Evolutionary conservation across 306 rosid genomes (phyloP).

Genomic region (Gastrolobium villosum): DNA sequence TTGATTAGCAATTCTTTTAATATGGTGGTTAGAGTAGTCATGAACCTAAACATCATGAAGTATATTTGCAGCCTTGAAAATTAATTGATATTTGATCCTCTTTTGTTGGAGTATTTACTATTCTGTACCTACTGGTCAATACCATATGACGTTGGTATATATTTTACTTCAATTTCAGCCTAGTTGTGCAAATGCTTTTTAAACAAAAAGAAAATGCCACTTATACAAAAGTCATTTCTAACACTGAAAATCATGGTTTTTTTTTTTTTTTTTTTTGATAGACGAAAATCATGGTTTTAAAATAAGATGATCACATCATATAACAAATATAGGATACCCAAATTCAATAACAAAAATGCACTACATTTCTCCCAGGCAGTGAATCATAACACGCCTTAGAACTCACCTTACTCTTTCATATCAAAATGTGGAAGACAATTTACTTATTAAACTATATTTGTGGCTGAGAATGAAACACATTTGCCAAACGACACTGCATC

Average conservation of each 20-base stretch:
- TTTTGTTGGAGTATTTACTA: slow-evolving; percentile 40
- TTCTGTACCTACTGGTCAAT: slow-evolving; percentile 38
- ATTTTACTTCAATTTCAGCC: slow-evolving; percentile 16
- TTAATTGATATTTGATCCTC: slow-evolving; percentile 19
- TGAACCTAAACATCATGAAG: slow-evolving; percentile 33
- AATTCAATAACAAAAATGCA: slow-evolving; percentile 6
- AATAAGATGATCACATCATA: too few relatives aligned
- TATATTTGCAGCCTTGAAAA: not conserved
- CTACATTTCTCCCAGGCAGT: not conserved
- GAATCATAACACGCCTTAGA: not conserved
- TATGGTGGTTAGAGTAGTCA: slow-evolving; percentile 30
- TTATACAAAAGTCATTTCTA: slow-evolving; percentile 27
- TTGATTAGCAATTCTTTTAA: slow-evolving; percentile 36
- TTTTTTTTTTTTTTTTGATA: too few relatives aligned
- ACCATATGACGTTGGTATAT: not conserved
- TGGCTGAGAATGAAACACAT: slow-evolving; percentile 49
- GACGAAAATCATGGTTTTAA: too few relatives aligned
- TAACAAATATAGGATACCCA: not conserved
- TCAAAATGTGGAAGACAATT: slow-evolving; percentile 2
- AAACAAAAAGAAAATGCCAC: slow-evolving; percentile 14
- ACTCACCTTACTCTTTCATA: slow-evolving; percentile 4
- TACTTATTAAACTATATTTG: slow-evolving; percentile 11
- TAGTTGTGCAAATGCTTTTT: slow-evolving; percentile 42
- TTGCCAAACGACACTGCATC: slow-evolving; percentile 29
- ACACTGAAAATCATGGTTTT: not conserved